Conservation (phyloP, 1,284 basidiomycete genomes). For the Polyporus tsugae region DNA sequence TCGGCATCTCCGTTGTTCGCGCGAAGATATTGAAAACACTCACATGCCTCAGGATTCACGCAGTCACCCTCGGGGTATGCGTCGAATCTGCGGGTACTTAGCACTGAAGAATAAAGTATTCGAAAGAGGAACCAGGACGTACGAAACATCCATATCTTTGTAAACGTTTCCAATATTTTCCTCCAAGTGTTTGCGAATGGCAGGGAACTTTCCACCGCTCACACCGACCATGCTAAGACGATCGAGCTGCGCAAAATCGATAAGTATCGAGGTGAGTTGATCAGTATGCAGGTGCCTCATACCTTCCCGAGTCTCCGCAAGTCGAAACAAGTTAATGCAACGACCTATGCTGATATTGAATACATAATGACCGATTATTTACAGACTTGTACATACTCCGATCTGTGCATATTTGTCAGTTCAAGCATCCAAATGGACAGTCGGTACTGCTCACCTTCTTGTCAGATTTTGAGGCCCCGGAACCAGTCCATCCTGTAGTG, state of each 20-base stretch:
- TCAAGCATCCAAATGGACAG: not conserved
- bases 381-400: conserved; percentile 58
- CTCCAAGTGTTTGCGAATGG: conserved; percentile 82
- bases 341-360: conserved; percentile 63
- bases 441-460: conserved; percentile 72
- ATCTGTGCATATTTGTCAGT: conserved; percentile 52
- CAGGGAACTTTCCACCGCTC: conserved; percentile 86
- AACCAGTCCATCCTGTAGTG: conserved; percentile 92
- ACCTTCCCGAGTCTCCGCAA: conserved; percentile 88
- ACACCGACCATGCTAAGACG: conserved; percentile 86
- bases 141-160: conserved; percentile 87
- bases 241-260: conserved; percentile 56
- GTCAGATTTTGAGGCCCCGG: conserved; percentile 92
- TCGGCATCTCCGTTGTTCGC: conserved; percentile 5
- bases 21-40: conserved; percentile 40
- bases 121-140: conserved; percentile 37
- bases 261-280: not conserved
- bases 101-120: conserved; percentile 7
- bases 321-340: conserved; percentile 91
- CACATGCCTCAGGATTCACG: conserved; percentile 84
- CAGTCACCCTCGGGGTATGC: conserved; percentile 79
- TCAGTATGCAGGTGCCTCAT: conserved; percentile 22
- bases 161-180: conserved; percentile 88
- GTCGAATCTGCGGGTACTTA: conserved; percentile 63
- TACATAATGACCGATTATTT: not conserved